Base-by-base conservation (phyloP, 495 filamentous ascomycete species). In the Bathelium albidoporum region DNA sequence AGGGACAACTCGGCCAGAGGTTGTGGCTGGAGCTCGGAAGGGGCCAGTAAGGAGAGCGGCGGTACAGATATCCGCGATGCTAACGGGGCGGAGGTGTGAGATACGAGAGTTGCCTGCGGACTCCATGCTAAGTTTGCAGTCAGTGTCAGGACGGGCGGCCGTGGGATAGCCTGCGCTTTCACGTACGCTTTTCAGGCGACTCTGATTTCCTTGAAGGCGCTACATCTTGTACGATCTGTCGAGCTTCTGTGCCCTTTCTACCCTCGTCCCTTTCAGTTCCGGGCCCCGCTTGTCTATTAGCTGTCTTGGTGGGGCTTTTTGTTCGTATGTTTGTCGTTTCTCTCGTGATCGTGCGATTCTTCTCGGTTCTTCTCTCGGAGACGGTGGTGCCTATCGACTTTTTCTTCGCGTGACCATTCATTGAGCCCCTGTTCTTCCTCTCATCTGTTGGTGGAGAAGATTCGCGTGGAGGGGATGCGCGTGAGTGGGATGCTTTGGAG, bases 31-130 rank as follows among this genome's bases (percentile, higher is more conserved):
- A 95, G 78, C 0, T 81, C 74, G 61, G 79, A 75, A n/a, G 94
- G 95, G 32, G 86, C 81, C 36, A 82, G 75, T 10, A 87, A 88
- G 4, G 90, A 87, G 12, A 88, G 73, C 16, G 94, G 91, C 36
- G 94, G 88, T 60, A 89, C 82, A 0, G 93, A 96, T 66, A 97
- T 82, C 65, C 94, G 85, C 66, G 83, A 85, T 12, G 94, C 93
- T 59, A 98, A 76, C 12, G 95, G 95, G 32, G 94, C 94, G 7
- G 68, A 63, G 2, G 92, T 91, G 63, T 92, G 89, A 58, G 91
- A 83, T 49, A 92, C 80, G 20, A 98, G 77, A 1, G 83, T 86
- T 18, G 84, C 95, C 69, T 90, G 85, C 1, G 94, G 94, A 64
- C 84, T 85, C 94, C 94, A 98, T 71, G 84, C 76, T 53, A 55